phyloP scores from a whole-genome alignment of 768 basidiomycete genomes.

The Leccinum ochraceum region DNA sequence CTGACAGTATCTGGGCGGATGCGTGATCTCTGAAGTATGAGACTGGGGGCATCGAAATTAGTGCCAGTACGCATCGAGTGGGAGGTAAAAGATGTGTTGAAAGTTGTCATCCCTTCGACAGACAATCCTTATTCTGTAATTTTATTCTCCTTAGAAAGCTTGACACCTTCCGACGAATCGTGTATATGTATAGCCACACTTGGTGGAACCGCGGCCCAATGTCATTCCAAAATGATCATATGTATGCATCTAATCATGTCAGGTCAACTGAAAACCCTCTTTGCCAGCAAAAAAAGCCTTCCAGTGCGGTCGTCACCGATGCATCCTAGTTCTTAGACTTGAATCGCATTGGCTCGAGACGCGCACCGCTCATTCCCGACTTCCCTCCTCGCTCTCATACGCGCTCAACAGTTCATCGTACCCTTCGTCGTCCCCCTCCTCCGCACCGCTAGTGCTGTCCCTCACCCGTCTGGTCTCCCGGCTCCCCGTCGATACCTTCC shows the following conservation, averaged over 20 bases:
- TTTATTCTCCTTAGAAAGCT: background rate
- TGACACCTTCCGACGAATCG: background rate
- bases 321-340: background rate
- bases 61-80: too few relatives aligned
- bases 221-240: background rate
- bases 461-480: conserved; percentile 41
- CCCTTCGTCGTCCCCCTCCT: conserved; percentile 75
- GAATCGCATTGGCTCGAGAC: background rate
- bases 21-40: conserved; percentile 2
- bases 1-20: conserved; percentile 39
- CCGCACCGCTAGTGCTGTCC: conserved; percentile 57
- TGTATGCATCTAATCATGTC: background rate
- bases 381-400: conserved; percentile 74
- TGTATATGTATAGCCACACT: background rate
- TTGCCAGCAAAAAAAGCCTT: conserved; percentile 1
- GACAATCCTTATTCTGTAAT: background rate
- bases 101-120: background rate
- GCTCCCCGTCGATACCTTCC: conserved; percentile 50
- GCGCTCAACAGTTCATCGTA: conserved; percentile 79
- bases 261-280: background rate
- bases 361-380: conserved; percentile 23
- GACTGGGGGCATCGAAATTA: background rate
- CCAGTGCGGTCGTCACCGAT: background rate
- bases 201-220: background rate
- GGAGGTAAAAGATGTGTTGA: too few relatives aligned